A percentile compares a stretch with the other conserved stretches of the same genome.
These are phyloP conservation scores for Pythium oligandrum DNA, from an alignment of 352 stramenopile genomes.

Conservation along the genomic window DNA sequence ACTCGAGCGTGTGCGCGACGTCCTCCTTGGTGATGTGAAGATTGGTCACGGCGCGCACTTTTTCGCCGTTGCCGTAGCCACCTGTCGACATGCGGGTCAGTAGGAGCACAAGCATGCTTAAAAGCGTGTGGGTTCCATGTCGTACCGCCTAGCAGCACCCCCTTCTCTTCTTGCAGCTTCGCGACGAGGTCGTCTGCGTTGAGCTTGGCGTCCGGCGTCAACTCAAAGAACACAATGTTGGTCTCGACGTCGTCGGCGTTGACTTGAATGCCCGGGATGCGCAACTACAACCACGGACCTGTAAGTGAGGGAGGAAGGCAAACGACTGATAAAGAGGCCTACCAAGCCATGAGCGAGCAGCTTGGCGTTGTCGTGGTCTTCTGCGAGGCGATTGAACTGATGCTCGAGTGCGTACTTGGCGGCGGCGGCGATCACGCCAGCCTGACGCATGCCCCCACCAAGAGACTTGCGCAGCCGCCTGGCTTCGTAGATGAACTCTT, in stretches of 20 bases:
- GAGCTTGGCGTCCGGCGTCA: conserved; percentile 55
- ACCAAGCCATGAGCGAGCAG: conserved; percentile 60
- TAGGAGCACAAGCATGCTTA: background rate
- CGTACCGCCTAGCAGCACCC: conserved; percentile 51
- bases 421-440: conserved; percentile 90
- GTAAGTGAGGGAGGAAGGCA: too few relatives aligned
- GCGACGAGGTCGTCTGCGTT: conserved; percentile 43
- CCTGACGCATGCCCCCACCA: conserved; percentile 96
- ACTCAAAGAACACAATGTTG: conserved; percentile 86
- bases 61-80: conserved; percentile 55
- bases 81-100: conserved; percentile 10
- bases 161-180: conserved; percentile 58
- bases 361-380: conserved; percentile 82
- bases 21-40: conserved; percentile 64
- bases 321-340: background rate
- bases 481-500: conserved; percentile 87
- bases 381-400: conserved; percentile 77
- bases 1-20: conserved; percentile 52
- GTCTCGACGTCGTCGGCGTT: conserved; percentile 70
- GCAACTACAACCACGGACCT: conserved; percentile 11
- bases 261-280: conserved; percentile 64
- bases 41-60: conserved; percentile 69
- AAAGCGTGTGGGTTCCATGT: background rate
- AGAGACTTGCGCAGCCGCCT: conserved; percentile 93
- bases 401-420: conserved; percentile 89